These are phyloP conservation scores for Candida boleticola DNA, from an alignment of 805 yeast species.

Conservation along the genomic window DNA sequence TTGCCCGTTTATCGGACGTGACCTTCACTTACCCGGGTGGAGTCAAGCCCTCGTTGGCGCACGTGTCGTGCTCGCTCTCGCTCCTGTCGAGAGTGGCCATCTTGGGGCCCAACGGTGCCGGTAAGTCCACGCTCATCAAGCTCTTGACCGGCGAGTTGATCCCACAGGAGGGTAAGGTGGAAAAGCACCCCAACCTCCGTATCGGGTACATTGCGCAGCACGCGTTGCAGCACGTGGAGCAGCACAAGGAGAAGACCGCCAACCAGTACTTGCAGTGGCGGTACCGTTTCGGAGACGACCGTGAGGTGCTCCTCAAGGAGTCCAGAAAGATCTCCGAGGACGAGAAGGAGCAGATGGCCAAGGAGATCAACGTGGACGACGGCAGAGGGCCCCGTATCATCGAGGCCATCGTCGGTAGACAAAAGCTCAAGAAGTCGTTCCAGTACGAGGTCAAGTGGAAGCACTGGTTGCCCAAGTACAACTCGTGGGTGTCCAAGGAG, in stretches of 20 bases:
- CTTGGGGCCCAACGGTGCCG: slow-evolving; percentile 98
- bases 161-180: slow-evolving; percentile 86
- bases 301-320: slow-evolving; percentile 92
- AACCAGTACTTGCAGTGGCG: slow-evolving; percentile 98
- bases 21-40: slow-evolving; percentile 91
- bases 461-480: slow-evolving; percentile 83
- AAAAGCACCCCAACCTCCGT: slow-evolving; percentile 97
- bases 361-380: slow-evolving; percentile 76
- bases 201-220: slow-evolving; percentile 99
- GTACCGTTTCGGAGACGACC: slow-evolving; percentile 95
- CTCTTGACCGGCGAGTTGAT: slow-evolving; percentile 87
- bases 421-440: slow-evolving; percentile 92
- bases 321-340: slow-evolving; percentile 78
- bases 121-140: slow-evolving; percentile 94
- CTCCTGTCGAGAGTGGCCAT: slow-evolving; percentile 96
- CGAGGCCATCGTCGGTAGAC: slow-evolving; percentile 97
- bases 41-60: slow-evolving; percentile 69
- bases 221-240: slow-evolving; percentile 95
- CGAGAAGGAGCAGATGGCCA: slow-evolving; percentile 74
- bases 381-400: slow-evolving; percentile 85
- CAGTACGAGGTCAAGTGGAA: slow-evolving; percentile 95
- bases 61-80: slow-evolving; percentile 88
- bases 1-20: slow-evolving; percentile 81
- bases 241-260: slow-evolving; percentile 96
- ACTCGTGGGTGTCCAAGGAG: slow-evolving; percentile 91